phyloP scores from a whole-genome alignment of 257 asterid genomes.

The Fraxinus americana region DNA sequence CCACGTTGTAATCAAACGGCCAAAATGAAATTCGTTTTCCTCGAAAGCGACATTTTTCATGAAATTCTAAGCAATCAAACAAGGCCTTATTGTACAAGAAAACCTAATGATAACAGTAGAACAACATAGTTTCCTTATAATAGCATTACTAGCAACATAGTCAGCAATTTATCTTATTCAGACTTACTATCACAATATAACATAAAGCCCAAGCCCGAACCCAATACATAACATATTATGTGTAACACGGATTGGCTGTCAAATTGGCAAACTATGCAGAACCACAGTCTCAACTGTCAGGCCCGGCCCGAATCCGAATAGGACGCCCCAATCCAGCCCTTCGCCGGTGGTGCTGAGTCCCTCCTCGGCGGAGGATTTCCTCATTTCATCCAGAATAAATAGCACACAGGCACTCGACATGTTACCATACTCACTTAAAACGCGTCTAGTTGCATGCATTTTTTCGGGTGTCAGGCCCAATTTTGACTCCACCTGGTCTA shows the following conservation, averaged over 20 bases:
- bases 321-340: slow-evolving; percentile 75
- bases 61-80: too few relatives aligned
- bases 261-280: slow-evolving; percentile 50
- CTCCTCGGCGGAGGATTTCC: slow-evolving; percentile 57
- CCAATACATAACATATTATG: background rate
- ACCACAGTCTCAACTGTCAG: slow-evolving; percentile 75
- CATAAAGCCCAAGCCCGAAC: background rate
- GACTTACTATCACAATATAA: background rate
- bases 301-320: slow-evolving; percentile 79
- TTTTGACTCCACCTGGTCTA: slow-evolving; percentile 61
- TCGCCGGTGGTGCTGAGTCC: slow-evolving; percentile 64
- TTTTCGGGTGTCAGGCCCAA: slow-evolving; percentile 54
- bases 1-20: too few relatives aligned
- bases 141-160: background rate
- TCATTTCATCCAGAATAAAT: slow-evolving; percentile 69
- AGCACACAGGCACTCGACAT: slow-evolving; percentile 70
- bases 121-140: background rate
- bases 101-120: background rate
- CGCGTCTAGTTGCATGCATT: slow-evolving; percentile 51
- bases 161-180: background rate
- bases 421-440: slow-evolving; percentile 66
- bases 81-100: background rate
- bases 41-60: too few relatives aligned
- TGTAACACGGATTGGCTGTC: background rate
- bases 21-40: too few relatives aligned